These are phyloP conservation scores for Poa pratensis DNA, from an alignment of 176 grass and related monocot genomes.

Conservation along the genomic window DNA sequence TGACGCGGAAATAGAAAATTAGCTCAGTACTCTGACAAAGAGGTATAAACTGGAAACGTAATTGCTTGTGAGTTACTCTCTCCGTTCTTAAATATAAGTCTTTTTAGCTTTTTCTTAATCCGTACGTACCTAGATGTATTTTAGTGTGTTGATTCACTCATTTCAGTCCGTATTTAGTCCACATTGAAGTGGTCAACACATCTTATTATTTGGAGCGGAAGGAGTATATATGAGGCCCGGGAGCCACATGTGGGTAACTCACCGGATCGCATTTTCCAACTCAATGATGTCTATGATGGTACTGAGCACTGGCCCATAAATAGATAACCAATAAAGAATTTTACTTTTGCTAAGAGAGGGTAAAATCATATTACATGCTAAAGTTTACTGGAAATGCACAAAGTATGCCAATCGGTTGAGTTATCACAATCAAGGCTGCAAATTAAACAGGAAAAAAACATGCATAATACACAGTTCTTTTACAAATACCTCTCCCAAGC, in stretches of 20 bases:
- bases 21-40: slow-evolving; percentile 1
- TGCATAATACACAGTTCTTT: neutral
- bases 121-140: too few species aligned
- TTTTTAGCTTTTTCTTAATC: too few species aligned
- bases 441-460: slow-evolving; percentile 22
- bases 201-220: too few species aligned
- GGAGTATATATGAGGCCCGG: neutral
- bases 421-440: neutral
- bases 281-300: neutral
- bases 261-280: slow-evolving; percentile 1
- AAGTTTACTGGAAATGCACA: slow-evolving; percentile 17
- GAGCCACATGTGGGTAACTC: neutral
- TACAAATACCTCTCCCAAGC: slow-evolving; percentile 76
- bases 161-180: too few species aligned
- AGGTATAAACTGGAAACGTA: slow-evolving; percentile 7
- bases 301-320: neutral
- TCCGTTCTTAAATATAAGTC: too few species aligned
- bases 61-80: neutral
- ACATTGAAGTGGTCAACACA: too few species aligned
- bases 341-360: slow-evolving; percentile 12
- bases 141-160: too few species aligned
- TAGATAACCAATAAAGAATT: slow-evolving; percentile 14
- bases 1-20: slow-evolving; percentile 18
- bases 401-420: slow-evolving; percentile 12
- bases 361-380: slow-evolving; percentile 19